A percentile compares a stretch with the other conserved stretches of the same genome.
phyloP scores from a whole-genome alignment of 768 basidiomycete genomes.

The Mycena maculata region DNA sequence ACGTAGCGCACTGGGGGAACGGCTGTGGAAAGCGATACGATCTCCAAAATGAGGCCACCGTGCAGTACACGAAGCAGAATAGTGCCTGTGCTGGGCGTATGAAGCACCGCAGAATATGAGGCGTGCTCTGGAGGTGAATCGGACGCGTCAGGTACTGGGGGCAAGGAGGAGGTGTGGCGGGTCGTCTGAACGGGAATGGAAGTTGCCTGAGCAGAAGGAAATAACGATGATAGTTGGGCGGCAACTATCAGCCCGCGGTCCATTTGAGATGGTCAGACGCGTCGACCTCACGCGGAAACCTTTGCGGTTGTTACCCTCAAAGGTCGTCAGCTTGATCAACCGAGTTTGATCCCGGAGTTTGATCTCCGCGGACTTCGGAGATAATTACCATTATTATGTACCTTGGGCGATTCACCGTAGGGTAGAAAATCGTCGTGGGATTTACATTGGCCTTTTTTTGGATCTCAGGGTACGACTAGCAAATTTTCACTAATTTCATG shows the following conservation, averaged over 20 bases:
- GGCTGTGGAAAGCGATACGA: constrained; percentile 76
- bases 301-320: neutral
- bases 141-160: constrained; percentile 54
- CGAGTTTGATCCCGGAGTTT: neutral
- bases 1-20: constrained; percentile 79
- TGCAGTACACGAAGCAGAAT: constrained; percentile 82
- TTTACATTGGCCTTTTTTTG: no score
- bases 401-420: no score
- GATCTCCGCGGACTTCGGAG: neutral
- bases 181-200: constrained; percentile 69
- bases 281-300: neutral
- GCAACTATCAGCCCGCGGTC: constrained; percentile 61
- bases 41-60: constrained; percentile 77
- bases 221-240: constrained; percentile 74
- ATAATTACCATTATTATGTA: no score
- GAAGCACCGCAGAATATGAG: constrained; percentile 66
- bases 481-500: no score
- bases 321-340: neutral
- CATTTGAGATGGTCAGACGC: constrained; percentile 37
- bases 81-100: constrained; percentile 68
- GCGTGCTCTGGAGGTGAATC: constrained; percentile 79
- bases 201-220: constrained; percentile 60
- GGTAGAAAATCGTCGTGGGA: no score
- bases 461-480: no score
- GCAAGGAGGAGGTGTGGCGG: constrained; percentile 64